Percentiles rank a stretch among this genome's conserved stretches.
Evolutionary conservation across 1,284 basidiomycete genomes (phyloP).

Genomic region (Cryptococcus jaspeensis): DNA sequence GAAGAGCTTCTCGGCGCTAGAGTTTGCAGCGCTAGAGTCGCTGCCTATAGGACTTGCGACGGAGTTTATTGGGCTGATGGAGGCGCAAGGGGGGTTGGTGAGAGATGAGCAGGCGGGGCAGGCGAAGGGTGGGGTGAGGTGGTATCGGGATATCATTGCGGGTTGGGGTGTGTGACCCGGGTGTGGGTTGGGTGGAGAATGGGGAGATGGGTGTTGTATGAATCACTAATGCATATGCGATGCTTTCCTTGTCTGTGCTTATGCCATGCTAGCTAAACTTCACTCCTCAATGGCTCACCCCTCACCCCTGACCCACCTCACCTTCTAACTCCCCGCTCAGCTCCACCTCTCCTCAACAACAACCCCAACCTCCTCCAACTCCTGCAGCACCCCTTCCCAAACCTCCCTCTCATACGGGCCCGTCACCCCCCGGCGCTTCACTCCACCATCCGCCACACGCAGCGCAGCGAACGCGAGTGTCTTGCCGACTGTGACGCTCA

Average conservation of each 20-base stretch:
- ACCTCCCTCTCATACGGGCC: conserved; percentile 64
- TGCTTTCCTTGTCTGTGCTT: not conserved
- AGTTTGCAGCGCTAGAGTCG: conserved; percentile 66
- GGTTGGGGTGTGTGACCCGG: conserved; percentile 43
- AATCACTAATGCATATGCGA: not conserved
- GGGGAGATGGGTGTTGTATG: not conserved
- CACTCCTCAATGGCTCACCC: too few relatives aligned
- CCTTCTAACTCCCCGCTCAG: not conserved
- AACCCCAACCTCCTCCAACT: conserved; percentile 64
- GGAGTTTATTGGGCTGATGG: conserved; percentile 72
- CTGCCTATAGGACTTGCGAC: conserved; percentile 68
- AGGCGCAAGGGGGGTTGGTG: conserved; percentile 61
- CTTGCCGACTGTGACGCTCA: conserved; percentile 85
- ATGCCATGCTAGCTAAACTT: not conserved
- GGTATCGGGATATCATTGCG: conserved; percentile 68
- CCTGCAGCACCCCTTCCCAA: conserved; percentile 62
- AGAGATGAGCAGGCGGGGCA: conserved; percentile 64
- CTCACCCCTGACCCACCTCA: too few relatives aligned
- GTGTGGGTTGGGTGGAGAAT: not conserved
- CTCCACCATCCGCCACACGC: conserved; percentile 67
- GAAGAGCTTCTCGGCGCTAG: conserved; percentile 50
- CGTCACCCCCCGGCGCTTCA: conserved; percentile 62
- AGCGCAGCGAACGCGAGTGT: conserved; percentile 78
- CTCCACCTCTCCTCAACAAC: conserved; percentile 62
- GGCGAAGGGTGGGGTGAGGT: conserved; percentile 59